Conservation (phyloP, 352 stramenopile genomes). For the Thraustochytrium striatum region DNA sequence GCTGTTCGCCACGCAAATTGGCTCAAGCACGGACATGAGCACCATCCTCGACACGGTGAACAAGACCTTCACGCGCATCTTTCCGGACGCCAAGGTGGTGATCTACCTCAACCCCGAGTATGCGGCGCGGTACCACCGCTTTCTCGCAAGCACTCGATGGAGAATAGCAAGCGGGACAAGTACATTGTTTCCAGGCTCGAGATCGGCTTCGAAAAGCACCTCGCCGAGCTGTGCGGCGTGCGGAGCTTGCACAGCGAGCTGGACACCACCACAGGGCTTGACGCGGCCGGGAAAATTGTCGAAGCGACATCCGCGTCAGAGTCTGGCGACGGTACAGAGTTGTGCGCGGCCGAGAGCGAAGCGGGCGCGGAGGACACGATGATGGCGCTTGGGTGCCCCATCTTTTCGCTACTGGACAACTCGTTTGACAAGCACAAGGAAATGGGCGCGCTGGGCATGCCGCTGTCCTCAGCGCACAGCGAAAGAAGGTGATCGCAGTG, state of each 20-base stretch:
- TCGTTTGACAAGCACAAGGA: neutral
- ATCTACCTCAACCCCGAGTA: conserved; percentile 26
- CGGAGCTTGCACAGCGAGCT: neutral
- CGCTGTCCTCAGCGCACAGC: no score
- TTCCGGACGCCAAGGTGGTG: neutral
- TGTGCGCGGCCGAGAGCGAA: neutral
- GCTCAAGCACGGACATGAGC: neutral
- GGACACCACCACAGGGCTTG: neutral
- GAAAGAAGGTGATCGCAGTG: neutral
- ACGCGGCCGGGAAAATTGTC: no score
- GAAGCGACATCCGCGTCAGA: neutral
- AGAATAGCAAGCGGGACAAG: neutral
- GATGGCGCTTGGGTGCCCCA: conserved; percentile 9
- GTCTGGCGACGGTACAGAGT: neutral
- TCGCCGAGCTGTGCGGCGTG: neutral
- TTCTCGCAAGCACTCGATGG: conserved; percentile 4
- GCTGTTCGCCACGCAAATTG: neutral
- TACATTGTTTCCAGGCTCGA: neutral
- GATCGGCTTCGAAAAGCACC: conserved; percentile 4
- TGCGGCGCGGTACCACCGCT: neutral
- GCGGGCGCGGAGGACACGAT: neutral
- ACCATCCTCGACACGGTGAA: neutral
- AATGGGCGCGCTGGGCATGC: neutral
- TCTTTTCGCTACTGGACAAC: conserved; percentile 23
- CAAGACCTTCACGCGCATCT: neutral